phyloP scores from a whole-genome alignment of 331 rosid species.

The Ulmus americana region DNA sequence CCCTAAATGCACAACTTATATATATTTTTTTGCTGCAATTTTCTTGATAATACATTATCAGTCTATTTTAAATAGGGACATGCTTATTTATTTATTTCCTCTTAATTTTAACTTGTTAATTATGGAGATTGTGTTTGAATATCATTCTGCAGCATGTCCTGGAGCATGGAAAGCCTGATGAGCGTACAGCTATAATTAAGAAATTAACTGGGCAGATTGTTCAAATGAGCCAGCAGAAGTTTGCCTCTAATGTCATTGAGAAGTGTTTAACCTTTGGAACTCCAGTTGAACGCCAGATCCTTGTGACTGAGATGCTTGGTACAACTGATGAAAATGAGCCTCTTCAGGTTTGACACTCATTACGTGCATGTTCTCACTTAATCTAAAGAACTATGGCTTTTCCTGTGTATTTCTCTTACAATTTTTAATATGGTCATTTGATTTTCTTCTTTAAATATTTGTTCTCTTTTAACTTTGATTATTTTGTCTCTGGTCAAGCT shows the following conservation, averaged over 20 bases:
- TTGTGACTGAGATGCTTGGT: constrained; percentile 48
- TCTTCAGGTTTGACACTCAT: constrained; percentile 38
- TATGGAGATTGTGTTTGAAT: background rate
- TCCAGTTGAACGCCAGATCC: constrained; percentile 36
- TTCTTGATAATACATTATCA: background rate
- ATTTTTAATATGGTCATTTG: background rate
- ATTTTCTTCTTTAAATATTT: background rate
- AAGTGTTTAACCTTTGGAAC: constrained; percentile 44
- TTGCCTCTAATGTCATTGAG: constrained; percentile 47
- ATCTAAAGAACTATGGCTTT: background rate
- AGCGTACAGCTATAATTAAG: constrained; percentile 40
- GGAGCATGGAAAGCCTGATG: constrained; percentile 46
- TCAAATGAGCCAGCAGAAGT: constrained; percentile 57
- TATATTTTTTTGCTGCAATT: background rate
- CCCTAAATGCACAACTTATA: background rate
- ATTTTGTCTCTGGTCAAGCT: background rate
- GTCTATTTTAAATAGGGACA: background rate
- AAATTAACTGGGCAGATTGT: constrained; percentile 46
- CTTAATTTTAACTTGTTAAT: background rate
- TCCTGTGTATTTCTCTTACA: too few species aligned
- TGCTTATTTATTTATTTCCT: background rate
- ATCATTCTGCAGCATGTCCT: constrained; percentile 38
- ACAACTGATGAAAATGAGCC: constrained; percentile 51
- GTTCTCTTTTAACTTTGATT: background rate
- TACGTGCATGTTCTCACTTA: background rate